Base-by-base conservation (phyloP, 2,329 filamentous ascomycete genomes). In the Aureobasidium sp. region DNA sequence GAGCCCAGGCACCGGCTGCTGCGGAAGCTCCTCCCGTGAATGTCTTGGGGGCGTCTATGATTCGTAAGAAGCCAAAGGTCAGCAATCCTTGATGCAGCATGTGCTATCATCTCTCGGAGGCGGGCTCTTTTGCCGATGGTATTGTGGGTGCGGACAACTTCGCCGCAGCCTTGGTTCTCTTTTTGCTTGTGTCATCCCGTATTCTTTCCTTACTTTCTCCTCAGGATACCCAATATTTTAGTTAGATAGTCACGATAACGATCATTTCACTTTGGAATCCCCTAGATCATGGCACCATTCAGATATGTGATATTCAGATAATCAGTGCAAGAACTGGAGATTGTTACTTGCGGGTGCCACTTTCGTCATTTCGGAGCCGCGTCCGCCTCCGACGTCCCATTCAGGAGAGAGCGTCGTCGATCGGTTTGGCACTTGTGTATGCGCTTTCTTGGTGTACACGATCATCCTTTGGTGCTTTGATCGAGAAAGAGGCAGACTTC, bases 31-130 rank as follows among this genome's bases (percentile, higher is more conserved):
- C 67, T 20, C 62, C 64, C 15, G 74, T 78, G 9, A 85, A 85
- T 69, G 74, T 84, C 11, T 73, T 86, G 20, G 71, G 74, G 1
- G 75, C 73, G 17, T 76, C 79, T 0, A 73, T 84, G 64, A 73
- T 86, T 34, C 77, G 82, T 62, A 85, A 84, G 74, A 87, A 85
- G 71, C 72, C 78, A 29, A 87, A 85, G 70, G 22, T 37, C 22
- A 42, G 20, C 47, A 44, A 41, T 39, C 15, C 55, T 37, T 58
- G 41, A 58, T 20, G 42, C 22, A 47, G 41, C 17, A n/a, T 11
- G 15, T 34, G 14, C 7, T 14, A 9, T 55, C 36, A 4, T 53
- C 12, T 31, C 5, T 17, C 49, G 15, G 36, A 34, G 47, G 17
- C 45, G 27, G 29, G 4, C 22, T 5, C 3, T 29, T 22, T 20